Percentiles rank a stretch among this genome's conserved stretches.
Evolutionary conservation across 1,284 basidiomycete genomes (phyloP).

Genomic region (Pseudozyma pruni): DNA sequence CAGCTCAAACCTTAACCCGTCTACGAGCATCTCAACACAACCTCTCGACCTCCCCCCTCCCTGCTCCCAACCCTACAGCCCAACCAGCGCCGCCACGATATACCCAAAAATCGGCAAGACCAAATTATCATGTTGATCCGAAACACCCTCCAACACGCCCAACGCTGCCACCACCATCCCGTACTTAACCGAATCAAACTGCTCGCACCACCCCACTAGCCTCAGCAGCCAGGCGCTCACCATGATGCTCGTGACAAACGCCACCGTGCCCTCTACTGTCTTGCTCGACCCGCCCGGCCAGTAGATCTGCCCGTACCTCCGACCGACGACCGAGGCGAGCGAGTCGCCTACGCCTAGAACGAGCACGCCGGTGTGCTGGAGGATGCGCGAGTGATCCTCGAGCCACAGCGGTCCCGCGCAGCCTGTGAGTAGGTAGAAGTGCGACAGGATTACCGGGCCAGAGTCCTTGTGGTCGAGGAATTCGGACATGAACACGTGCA

Average conservation of each 20-base stretch:
- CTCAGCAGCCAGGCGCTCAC: constrained; percentile 78
- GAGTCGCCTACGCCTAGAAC: constrained; percentile 93
- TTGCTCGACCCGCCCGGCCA: constrained; percentile 86
- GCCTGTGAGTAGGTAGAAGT: constrained; percentile 95
- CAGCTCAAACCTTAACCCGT: too few species aligned
- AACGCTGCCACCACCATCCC: constrained; percentile 33
- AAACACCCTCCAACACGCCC: constrained; percentile 63
- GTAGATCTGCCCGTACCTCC: constrained; percentile 78
- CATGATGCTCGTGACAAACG: constrained; percentile 81
- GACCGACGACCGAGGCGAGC: constrained; percentile 89
- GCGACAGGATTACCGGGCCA: constrained; percentile 94
- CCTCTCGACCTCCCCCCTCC: too few species aligned
- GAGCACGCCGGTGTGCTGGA: constrained; percentile 86
- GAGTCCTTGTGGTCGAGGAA: constrained; percentile 95
- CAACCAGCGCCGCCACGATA: constrained; percentile 48
- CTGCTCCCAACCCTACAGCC: constrained; percentile 12
- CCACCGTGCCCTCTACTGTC: constrained; percentile 88
- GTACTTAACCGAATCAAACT: constrained; percentile 47
- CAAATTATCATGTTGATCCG: constrained; percentile 66
- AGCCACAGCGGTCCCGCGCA: constrained; percentile 94
- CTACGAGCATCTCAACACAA: too few species aligned
- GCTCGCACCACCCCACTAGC: constrained; percentile 71
- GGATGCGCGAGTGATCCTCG: constrained; percentile 72
- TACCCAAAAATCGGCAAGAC: constrained; percentile 63
- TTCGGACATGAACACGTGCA: constrained; percentile 93